Conservation (phyloP, 2,329 filamentous ascomycete genomes). For the Cordyceps cateniannulata region DNA sequence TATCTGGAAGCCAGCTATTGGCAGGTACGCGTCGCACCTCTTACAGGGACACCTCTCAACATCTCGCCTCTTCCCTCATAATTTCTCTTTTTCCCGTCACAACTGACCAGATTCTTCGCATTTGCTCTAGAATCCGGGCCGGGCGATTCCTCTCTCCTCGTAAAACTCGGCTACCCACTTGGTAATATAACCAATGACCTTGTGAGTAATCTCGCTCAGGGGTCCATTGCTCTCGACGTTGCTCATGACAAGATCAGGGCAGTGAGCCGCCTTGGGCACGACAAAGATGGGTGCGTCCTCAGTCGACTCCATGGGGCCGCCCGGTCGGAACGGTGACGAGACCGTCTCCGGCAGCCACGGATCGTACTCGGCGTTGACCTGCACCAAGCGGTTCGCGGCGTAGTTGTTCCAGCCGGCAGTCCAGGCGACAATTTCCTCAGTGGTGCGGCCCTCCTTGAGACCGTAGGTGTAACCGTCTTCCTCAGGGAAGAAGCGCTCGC, state of each 20-base stretch:
- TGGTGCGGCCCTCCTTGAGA: slow-evolving; percentile 33
- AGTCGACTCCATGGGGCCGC: slow-evolving; percentile 28
- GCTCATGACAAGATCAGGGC: slow-evolving; percentile 60
- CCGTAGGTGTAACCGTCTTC: slow-evolving; percentile 11
- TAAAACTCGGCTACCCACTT: slow-evolving; percentile 56
- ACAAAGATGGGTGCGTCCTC: slow-evolving; percentile 40
- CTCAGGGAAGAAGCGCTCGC: slow-evolving; percentile 12
- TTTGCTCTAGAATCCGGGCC: not conserved
- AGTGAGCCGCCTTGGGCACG: slow-evolving; percentile 42
- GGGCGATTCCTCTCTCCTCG: slow-evolving; percentile 12
- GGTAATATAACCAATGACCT: slow-evolving; percentile 50
- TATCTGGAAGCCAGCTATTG: no score
- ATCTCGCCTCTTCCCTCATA: no score
- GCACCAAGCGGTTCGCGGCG: slow-evolving; percentile 12
- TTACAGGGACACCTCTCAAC: no score
- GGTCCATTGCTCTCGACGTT: slow-evolving; percentile 48
- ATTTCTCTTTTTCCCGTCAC: no score
- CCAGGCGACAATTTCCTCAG: slow-evolving; percentile 26
- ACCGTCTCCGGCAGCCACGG: slow-evolving; percentile 7
- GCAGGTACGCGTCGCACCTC: no score
- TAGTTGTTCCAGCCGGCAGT: slow-evolving; percentile 7
- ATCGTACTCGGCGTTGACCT: slow-evolving; percentile 12
- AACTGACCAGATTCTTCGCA: not conserved
- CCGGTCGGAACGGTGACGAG: slow-evolving; percentile 9
- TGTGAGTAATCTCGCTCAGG: slow-evolving; percentile 49